Evolutionary conservation across 257 asterid genomes (phyloP).

Genomic region (Haberlea rhodopensis): DNA sequence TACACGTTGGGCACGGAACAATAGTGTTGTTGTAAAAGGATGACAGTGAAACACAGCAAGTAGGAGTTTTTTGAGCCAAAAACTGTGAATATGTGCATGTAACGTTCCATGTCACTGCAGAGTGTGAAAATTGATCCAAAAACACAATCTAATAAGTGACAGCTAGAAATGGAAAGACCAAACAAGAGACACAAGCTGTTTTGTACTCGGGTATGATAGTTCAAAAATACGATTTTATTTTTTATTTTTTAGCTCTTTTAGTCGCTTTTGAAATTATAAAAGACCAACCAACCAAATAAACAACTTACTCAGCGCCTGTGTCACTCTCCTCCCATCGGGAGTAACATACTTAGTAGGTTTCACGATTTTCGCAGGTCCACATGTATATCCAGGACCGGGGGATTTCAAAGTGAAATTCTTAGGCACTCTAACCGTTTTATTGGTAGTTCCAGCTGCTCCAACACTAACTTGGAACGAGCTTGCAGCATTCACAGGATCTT

Average conservation of each 20-base stretch:
- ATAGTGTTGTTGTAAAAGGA: conserved; percentile 82
- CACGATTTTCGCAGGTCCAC: conserved; percentile 66
- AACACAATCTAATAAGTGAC: neutral
- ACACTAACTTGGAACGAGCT: conserved; percentile 68
- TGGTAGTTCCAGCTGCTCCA: conserved; percentile 65
- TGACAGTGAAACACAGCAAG: conserved; percentile 84
- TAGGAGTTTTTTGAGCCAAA: conserved; percentile 81
- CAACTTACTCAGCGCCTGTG: conserved; percentile 77
- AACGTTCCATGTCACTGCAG: conserved; percentile 84
- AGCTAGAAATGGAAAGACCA: neutral
- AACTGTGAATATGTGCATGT: conserved; percentile 91
- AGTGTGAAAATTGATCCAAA: conserved; percentile 17
- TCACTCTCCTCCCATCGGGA: conserved; percentile 55
- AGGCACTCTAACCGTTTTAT: conserved; percentile 62
- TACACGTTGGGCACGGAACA: conserved; percentile 92
- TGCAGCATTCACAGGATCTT: conserved; percentile 58
- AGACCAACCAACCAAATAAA: neutral
- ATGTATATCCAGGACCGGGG: conserved; percentile 75
- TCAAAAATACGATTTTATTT: no score
- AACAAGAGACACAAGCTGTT: no score
- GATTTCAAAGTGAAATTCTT: conserved; percentile 65
- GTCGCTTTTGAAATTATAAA: neutral
- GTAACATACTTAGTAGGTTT: conserved; percentile 49
- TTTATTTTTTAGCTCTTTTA: no score
- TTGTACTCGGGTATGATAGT: no score